Base-by-base conservation (phyloP, 192 early-diverging fungal species). In the Phycomyces nitens region DNA sequence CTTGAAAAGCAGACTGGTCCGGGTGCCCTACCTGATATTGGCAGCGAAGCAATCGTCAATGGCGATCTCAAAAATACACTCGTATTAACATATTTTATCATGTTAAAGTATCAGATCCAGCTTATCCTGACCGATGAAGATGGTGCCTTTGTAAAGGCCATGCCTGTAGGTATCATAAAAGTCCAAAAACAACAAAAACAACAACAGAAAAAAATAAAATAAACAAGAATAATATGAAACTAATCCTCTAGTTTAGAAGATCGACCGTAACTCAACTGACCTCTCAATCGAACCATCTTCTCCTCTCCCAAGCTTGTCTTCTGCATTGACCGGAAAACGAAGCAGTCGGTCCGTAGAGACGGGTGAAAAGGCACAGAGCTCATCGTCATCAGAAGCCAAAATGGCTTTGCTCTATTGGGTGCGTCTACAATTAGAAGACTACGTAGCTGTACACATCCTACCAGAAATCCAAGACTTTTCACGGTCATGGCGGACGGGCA, bases 21-120 rank as follows among this genome's bases (percentile, higher is more conserved):
- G 8, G 85, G 87, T 42, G 54, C 72, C n/a, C 66, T 89, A 20
- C 81, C 83, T 38, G 87, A 89, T 63, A 87, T 91, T 64, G 90
- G 88, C 18, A 82, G 81, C 60, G 90, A 92, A 71, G 87, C 85
- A 59, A 92, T 92, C 66, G 89, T 92, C 12, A 87, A 92, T 60
- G 81, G 80, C 22, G 90, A 92, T 65, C 71, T 71, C 34, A 92
- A 92, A 72, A 82, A 89, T 49, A 82, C 78, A 0, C 57, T 82
- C 14, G 80, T 75, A 44, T 63, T 82, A 0, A 73, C 77, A 7
- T 82, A 74, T 71, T 77, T 79, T 50, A 82, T 82, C 55, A 82
- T 82, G 62, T 63, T 80, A 26, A 76, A 77, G 15, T 82, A 77
- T 53, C 80, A 82, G 53, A 80, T 82, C 18, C 62, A 63, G 12